Evolutionary conservation across 1,284 basidiomycete species (phyloP).

Genomic region (Irpex sp.): DNA sequence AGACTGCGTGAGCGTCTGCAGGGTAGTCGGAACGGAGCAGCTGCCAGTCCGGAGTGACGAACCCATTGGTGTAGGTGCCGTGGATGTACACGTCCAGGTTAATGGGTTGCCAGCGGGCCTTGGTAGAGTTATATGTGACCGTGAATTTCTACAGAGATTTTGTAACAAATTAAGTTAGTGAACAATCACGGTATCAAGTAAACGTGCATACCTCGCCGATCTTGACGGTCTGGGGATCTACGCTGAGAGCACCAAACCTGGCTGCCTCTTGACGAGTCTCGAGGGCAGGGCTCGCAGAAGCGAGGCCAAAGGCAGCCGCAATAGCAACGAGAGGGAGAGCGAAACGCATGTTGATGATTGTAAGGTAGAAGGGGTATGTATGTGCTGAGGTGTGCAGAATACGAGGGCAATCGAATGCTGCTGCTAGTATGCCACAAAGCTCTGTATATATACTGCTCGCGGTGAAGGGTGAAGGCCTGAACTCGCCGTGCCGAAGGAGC

Average conservation of each 20-base stretch:
- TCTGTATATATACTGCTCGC: neutral
- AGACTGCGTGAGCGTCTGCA: neutral
- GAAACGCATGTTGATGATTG: neutral
- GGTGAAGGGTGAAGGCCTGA: neutral
- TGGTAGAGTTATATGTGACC: conserved; percentile 7
- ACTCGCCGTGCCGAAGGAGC: neutral
- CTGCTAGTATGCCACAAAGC: neutral
- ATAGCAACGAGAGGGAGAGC: neutral
- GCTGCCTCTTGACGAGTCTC: conserved; percentile 1
- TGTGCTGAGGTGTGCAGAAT: too few species aligned
- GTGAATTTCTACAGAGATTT: neutral
- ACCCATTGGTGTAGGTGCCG: conserved; percentile 1
- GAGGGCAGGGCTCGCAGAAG: neutral
- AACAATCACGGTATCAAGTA: neutral
- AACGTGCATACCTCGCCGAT: neutral
- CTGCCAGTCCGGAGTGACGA: neutral
- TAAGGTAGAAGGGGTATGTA: neutral
- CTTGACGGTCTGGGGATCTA: neutral
- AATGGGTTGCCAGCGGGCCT: conserved; percentile 2
- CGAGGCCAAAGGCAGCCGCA: neutral
- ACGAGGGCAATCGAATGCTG: neutral
- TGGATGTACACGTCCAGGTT: conserved; percentile 9
- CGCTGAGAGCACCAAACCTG: neutral
- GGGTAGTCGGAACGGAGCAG: conserved; percentile 3
- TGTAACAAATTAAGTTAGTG: neutral